Percentiles rank a stretch among this genome's conserved stretches.
These are phyloP conservation scores for Petasospora rhodanensis DNA, from an alignment of 1,139 yeast species.

Conservation along the genomic window DNA sequence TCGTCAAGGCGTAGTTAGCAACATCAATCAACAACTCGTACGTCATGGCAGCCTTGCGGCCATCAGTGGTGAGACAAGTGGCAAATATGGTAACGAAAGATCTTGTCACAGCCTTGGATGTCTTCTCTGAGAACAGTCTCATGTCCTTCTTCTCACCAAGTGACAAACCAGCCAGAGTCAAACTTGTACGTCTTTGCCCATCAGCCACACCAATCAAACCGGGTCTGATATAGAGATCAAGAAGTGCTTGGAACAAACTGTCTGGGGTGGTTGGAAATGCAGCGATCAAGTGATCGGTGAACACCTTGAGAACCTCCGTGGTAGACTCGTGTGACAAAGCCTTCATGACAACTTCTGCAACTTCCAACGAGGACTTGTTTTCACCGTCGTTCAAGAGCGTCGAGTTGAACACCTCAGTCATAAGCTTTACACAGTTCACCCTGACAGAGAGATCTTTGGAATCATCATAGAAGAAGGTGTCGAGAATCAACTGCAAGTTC, in stretches of 20 bases:
- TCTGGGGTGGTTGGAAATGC: constrained; percentile 29
- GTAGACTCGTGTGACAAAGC: constrained; percentile 26
- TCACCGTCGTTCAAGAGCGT: constrained; percentile 27
- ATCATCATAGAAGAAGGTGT: constrained; percentile 39
- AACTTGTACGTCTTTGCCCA: constrained; percentile 20
- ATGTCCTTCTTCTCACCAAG: neutral
- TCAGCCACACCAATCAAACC: constrained; percentile 10
- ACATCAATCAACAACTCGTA: constrained; percentile 26
- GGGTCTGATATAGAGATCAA: constrained; percentile 22
- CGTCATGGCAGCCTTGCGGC: constrained; percentile 30
- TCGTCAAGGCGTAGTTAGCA: constrained; percentile 30
- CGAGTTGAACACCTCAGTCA: constrained; percentile 39
- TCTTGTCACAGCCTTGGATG: constrained; percentile 16
- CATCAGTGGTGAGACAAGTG: constrained; percentile 20
- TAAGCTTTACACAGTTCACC: constrained; percentile 37
- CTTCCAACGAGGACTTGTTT: constrained; percentile 32
- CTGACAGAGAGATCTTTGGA: constrained; percentile 34
- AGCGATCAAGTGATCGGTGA: constrained; percentile 32
- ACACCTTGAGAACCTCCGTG: constrained; percentile 32
- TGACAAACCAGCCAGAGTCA: constrained; percentile 13
- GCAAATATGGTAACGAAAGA: constrained; percentile 26
- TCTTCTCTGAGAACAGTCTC: constrained; percentile 15
- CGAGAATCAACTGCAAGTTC: constrained; percentile 36
- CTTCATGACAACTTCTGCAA: constrained; percentile 25
- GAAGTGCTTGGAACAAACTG: constrained; percentile 27